Evolutionary conservation across 805 yeast genomes (phyloP).

Genomic region (Zygoascus ofunaensis): DNA sequence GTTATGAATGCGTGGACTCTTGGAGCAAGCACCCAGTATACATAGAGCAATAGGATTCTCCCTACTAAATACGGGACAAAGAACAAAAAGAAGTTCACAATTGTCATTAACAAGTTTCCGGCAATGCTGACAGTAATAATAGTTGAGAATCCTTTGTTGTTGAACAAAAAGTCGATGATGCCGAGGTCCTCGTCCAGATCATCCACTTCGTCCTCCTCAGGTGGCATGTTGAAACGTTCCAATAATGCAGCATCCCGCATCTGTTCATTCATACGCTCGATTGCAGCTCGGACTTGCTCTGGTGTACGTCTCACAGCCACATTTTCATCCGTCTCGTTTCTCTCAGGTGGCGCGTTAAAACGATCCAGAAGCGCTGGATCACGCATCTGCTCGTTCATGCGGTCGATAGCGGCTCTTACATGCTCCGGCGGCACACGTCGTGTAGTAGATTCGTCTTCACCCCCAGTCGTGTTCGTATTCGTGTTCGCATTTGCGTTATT

Average conservation of each 20-base stretch:
- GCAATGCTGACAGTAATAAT: constrained; percentile 18
- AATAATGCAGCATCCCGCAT: not conserved
- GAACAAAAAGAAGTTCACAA: constrained; percentile 12
- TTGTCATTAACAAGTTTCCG: constrained; percentile 14
- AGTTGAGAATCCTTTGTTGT: constrained; percentile 18
- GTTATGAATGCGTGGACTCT: not conserved
- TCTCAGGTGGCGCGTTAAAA: not conserved
- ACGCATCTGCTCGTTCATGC: not conserved
- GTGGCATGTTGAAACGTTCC: not conserved
- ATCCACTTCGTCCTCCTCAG: not conserved
- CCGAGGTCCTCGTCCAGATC: constrained; percentile 11
- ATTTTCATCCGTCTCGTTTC: no score
- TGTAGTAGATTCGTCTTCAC: no score
- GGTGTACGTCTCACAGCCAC: not conserved
- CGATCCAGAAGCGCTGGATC: not conserved
- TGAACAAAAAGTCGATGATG: constrained; percentile 22
- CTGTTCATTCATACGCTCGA: not conserved
- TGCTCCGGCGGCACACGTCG: not conserved
- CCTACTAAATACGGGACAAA: constrained; percentile 23
- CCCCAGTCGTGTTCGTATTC: no score
- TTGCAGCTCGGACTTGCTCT: not conserved
- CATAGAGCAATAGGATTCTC: constrained; percentile 7
- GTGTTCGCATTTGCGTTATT: not conserved
- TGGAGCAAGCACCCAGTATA: not conserved
- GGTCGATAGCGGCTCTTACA: not conserved